Percentiles rank a stretch among this genome's conserved stretches.
These are phyloP conservation scores for Schizosaccharomyces lindneri DNA, from an alignment of 805 yeast species.

Conservation along the genomic window DNA sequence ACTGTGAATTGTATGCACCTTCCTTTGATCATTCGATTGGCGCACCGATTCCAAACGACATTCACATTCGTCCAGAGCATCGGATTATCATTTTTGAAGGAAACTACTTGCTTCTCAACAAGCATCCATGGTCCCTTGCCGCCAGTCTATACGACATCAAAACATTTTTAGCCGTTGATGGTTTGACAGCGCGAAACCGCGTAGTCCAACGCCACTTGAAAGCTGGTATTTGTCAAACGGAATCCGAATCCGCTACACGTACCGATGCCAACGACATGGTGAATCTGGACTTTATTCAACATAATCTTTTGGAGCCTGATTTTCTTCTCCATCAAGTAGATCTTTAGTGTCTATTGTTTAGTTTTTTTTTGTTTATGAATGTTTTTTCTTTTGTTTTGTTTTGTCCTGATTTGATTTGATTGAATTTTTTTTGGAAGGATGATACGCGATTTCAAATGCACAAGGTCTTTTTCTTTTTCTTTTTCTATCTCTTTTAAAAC, in stretches of 20 bases:
- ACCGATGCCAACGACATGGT: conserved; percentile 28
- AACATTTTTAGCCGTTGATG: conserved; percentile 25
- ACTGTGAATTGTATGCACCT: conserved; percentile 21
- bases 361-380: no score
- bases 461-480: no score
- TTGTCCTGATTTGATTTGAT: no score
- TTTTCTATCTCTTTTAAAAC: no score
- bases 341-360: background rate
- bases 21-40: conserved; percentile 43
- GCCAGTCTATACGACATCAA: conserved; percentile 7
- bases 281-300: conserved; percentile 15
- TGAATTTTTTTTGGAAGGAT: no score
- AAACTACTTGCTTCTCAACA: conserved; percentile 35
- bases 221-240: conserved; percentile 15
- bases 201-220: conserved; percentile 14
- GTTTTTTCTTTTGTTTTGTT: no score
- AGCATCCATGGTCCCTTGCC: conserved; percentile 34
- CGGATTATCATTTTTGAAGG: conserved; percentile 53
- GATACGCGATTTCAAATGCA: no score
- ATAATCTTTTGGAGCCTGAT: background rate
- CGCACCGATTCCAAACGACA: conserved; percentile 41
- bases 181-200: conserved; percentile 19
- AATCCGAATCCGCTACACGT: conserved; percentile 16
- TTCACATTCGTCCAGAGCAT: conserved; percentile 21
- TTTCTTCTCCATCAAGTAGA: background rate